Conservation (phyloP, 345 rosid genomes). For the Excoecaria cochinchinensis region DNA sequence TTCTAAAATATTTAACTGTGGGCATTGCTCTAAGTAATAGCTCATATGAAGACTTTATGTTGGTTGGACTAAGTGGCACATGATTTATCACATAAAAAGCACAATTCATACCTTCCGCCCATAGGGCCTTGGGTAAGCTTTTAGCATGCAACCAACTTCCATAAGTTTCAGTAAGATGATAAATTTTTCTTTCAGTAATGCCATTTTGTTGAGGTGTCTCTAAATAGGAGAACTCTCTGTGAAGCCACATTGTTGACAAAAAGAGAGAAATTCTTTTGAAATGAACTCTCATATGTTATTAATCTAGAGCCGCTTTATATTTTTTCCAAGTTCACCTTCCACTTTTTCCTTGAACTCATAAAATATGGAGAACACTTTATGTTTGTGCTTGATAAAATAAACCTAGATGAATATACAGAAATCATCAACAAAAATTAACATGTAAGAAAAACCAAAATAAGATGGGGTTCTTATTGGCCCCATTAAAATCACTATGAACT, state of each 20-base stretch:
- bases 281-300: slow-evolving; percentile 12
- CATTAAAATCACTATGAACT: slow-evolving; percentile 13
- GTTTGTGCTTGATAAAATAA: neutral
- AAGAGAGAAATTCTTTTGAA: neutral
- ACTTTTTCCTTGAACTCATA: slow-evolving; percentile 11
- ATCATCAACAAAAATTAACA: slow-evolving; percentile 16
- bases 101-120: slow-evolving; percentile 18
- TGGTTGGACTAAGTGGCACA: neutral
- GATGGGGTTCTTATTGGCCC: slow-evolving; percentile 7
- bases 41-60: neutral
- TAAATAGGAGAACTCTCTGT: slow-evolving; percentile 1
- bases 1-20: slow-evolving; percentile 9
- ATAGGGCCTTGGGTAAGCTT: neutral
- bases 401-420: slow-evolving; percentile 12
- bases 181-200: neutral
- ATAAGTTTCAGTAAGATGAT: neutral
- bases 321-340: slow-evolving; percentile 1
- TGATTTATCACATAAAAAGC: slow-evolving; percentile 16
- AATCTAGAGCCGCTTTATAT: neutral
- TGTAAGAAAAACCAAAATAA: slow-evolving; percentile 2
- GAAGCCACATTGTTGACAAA: slow-evolving; percentile 2
- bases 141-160: neutral
- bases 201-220: neutral
- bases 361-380: neutral
- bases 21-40: neutral